Base-by-base conservation (phyloP, 2,329 filamentous ascomycete species). In the Trichoderma koningiopsis region DNA sequence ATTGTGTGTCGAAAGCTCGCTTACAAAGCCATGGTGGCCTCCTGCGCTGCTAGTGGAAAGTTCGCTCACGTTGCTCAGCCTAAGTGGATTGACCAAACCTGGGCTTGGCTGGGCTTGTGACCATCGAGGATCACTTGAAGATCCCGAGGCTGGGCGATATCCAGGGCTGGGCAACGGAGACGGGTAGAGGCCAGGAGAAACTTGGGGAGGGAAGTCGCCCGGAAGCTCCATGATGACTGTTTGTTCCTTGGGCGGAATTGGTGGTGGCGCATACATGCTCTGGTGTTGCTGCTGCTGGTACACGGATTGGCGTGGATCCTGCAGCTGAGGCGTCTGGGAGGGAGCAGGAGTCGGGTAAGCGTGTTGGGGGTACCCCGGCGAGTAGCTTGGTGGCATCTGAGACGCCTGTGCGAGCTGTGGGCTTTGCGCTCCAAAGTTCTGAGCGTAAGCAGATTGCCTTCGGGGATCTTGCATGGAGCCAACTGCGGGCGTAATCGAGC, bases 1-100 rank as follows among this genome's bases (percentile, higher is more conserved):
- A 10, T 74, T 75, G 70, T 87, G 85, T 2, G 85, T 81, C 3
- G 83, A 70, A 31, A 87, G 71, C 68, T 85, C 84, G 0, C 79
- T 78, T 0, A 82, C 72, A 68, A 82, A 84, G n/a, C 78, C n/a
- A 81, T 81, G 0, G 75, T 77, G 0, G 83, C 83, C 0, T 31
- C 29, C 29, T 81, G 84, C 2, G 76, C 75, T 72, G n/a, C 68
- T 65, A 6, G 69, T 66, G 55, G 75, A 79, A 66, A 69, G 71
- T 60, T 73, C 70, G 68, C 76, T 78, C 47, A 68, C 71, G 65
- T 73, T 70, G 68, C 76, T 78, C 47, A 70, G 70, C 16, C 76
- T 72, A 10, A 75, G 73, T 6, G 72, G 74, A 19, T 75, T 75
- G 2, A 67, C 49, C 11, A 71, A 49, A 8, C 68, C 71, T 0